These are phyloP conservation scores for Chenopodium album DNA, from an alignment of 148 eudicot genomes.

Conservation along the genomic window DNA sequence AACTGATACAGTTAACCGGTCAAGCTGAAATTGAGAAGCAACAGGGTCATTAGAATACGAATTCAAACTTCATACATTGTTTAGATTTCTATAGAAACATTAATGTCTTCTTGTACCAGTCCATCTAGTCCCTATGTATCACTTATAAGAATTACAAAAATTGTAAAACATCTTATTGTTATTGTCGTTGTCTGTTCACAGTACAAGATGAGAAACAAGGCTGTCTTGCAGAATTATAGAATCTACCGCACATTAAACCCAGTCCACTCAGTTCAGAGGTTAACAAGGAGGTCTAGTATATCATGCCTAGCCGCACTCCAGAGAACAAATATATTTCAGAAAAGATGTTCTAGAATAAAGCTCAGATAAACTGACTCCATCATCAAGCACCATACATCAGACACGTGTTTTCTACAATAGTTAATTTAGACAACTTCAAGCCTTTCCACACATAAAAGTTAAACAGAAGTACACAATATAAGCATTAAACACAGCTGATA, in stretches of 20 bases:
- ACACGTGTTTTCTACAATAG: background rate
- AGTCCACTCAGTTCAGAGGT: background rate
- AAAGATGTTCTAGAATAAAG: background rate
- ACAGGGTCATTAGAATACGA: background rate
- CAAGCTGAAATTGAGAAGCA: constrained; percentile 51
- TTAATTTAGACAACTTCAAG: background rate
- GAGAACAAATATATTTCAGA: background rate
- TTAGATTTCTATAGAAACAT: background rate
- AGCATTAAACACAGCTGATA: background rate
- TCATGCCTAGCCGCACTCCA: background rate
- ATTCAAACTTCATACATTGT: background rate
- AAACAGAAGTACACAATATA: background rate
- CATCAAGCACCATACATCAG: background rate
- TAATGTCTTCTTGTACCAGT: background rate
- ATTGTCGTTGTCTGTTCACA: too few species aligned
- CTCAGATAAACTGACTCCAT: background rate
- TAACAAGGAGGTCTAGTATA: background rate
- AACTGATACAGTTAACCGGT: constrained; percentile 66
- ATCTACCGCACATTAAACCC: background rate
- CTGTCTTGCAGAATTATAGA: background rate
- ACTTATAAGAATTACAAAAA: background rate
- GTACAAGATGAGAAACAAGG: background rate
- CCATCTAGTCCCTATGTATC: background rate
- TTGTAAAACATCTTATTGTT: background rate
- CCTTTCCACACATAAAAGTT: background rate